Evolutionary conservation across 768 basidiomycete genomes (phyloP), one percentile per base, ranked within the genome.

Genomic region (Tremella fuciformis): DNA sequence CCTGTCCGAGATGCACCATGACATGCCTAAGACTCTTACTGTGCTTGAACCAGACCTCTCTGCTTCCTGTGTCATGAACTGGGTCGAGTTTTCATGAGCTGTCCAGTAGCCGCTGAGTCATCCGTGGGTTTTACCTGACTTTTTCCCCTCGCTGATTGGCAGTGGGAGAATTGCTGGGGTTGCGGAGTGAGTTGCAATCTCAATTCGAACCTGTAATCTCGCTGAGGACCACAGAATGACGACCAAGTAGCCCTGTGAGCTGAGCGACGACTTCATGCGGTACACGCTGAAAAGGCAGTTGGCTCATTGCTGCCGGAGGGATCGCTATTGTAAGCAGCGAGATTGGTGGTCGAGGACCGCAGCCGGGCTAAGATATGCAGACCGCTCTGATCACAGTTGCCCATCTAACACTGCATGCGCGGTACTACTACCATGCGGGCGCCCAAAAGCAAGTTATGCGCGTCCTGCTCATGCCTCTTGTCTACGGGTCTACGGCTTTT

Each of bases 401-500:
- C 6, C 42, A 46, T 22, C n/a, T 46, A 15, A 46, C 42, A n/a
- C 42, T 46, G n/a, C 42, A 46, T 46, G 42, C 42, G n/a, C 6
- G n/a, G 16, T 46, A 46, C 42, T 46, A 46, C 42, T 46, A 46
- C 42, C 42, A 46, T 46, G n/a, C n/a, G 22, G 42, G 42, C n/a
- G 42, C 42, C 4, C 42, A 46, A 15, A 46, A 46, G 42, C 42
- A 46, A 15, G 42, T 46, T 15, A 18, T 46, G 42, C n/a, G 42
- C 6, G 22, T 46, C 6, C n/a, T 46, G n/a, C 22, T 46, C 42
- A 46, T 46, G 42, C 42, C 42, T 4, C 42, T 46, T 15, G 42
- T 46, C 7, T 46, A 46, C 8, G 42, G n/a, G 6, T n/a, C 42
- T 6, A 22, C 42, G 16, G n/a, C 42, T 46, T 46, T 46, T 15